Conservation (phyloP, 352 stramenopile genomes). For the Globisporangium echinulatum region DNA sequence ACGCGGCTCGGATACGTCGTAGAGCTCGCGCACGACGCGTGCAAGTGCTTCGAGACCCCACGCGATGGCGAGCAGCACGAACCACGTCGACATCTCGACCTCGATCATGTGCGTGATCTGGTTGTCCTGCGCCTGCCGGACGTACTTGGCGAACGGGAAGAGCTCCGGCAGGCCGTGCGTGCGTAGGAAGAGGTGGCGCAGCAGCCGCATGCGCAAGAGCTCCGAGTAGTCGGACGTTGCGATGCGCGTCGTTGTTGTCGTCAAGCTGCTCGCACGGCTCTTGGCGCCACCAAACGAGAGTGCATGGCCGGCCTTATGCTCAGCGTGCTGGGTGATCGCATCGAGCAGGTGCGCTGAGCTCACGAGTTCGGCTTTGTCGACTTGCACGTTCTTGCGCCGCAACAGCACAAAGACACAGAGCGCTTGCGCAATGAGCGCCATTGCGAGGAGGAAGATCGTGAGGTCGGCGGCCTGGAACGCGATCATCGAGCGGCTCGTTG, state of each 20-base stretch:
- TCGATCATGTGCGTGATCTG: constrained; percentile 81
- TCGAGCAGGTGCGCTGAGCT: constrained; percentile 33
- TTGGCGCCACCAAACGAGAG: not conserved
- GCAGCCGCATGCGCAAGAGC: constrained; percentile 26
- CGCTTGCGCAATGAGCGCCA: constrained; percentile 49
- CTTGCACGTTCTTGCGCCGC: constrained; percentile 25
- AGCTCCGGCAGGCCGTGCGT: constrained; percentile 40
- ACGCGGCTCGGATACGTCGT: constrained; percentile 16
- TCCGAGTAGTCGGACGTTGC: constrained; percentile 1
- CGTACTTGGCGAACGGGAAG: constrained; percentile 71
- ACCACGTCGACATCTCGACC: constrained; percentile 61
- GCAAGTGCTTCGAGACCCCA: constrained; percentile 30
- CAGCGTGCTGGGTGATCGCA: constrained; percentile 1
- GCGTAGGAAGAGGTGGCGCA: constrained; percentile 40
- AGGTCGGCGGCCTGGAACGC: constrained; percentile 52
- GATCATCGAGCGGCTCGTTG: constrained; percentile 26
- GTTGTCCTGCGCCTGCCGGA: constrained; percentile 63
- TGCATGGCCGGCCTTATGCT: not conserved
- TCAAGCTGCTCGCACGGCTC: not conserved
- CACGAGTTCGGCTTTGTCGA: constrained; percentile 40
- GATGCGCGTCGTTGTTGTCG: not conserved
- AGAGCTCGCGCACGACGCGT: constrained; percentile 7
- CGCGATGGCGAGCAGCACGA: constrained; percentile 38
- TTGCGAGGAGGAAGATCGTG: constrained; percentile 45
- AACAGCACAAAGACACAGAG: constrained; percentile 38